phyloP scores from a whole-genome alignment of 1,139 yeast genomes.

The Diutina sp. region DNA sequence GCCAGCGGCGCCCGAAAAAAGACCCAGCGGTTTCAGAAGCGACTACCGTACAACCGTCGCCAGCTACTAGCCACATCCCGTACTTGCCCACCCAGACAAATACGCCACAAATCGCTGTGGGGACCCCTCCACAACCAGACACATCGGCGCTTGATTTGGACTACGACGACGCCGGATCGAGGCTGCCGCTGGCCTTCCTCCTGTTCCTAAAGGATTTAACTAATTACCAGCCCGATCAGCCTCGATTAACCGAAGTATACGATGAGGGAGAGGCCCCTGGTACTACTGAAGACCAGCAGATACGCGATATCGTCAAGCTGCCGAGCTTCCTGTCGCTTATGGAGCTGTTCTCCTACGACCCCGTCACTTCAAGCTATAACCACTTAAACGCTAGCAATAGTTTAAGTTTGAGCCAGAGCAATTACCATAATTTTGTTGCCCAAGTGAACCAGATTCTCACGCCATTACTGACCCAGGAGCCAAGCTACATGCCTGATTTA shows the following conservation, averaged over 20 bases:
- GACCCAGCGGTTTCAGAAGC: background rate
- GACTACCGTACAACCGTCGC: background rate
- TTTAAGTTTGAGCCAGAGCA: background rate
- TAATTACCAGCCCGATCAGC: background rate
- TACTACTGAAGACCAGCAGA: background rate
- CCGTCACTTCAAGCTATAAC: background rate
- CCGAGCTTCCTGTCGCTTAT: background rate
- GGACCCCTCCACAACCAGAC: background rate
- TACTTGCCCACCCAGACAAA: background rate
- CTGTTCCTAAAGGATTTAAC: background rate
- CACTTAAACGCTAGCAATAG: background rate
- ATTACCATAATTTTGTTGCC: background rate
- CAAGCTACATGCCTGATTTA: background rate
- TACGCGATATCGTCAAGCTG: background rate
- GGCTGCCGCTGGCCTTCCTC: constrained; percentile 2
- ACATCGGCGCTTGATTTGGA: background rate
- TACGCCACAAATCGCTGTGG: background rate
- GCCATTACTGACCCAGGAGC: background rate
- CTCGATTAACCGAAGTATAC: background rate
- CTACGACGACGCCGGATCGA: background rate
- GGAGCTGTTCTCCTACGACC: background rate
- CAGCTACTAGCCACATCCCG: background rate
- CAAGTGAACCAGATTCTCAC: background rate
- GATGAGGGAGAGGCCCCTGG: background rate
- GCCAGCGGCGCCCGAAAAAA: constrained; percentile 12